phyloP scores from a whole-genome alignment of 768 basidiomycete species.

The Pisolithus microcarpus region DNA sequence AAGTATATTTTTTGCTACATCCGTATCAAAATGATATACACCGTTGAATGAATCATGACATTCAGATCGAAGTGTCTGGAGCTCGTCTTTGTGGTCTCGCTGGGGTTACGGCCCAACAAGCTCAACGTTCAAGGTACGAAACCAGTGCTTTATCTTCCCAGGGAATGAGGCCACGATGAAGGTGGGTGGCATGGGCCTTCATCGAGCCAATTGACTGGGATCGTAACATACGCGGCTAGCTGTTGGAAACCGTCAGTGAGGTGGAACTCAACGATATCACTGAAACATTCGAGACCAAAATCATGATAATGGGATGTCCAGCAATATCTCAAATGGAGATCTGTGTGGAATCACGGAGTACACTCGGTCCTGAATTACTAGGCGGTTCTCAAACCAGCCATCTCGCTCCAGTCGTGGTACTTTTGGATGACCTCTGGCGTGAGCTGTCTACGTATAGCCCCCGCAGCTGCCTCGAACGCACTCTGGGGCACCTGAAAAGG shows the following conservation, averaged over 20 bases:
- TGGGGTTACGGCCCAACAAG: background rate
- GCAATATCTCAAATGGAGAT: no score
- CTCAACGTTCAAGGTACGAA: background rate
- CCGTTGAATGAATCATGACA: no score
- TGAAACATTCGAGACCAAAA: no score
- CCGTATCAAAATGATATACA: no score
- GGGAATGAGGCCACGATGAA: conserved; percentile 27
- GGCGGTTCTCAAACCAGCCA: conserved; percentile 16
- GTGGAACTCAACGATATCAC: background rate
- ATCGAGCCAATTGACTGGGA: conserved; percentile 27
- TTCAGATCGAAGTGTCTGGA: background rate
- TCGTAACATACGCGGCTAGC: background rate
- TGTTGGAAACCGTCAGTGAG: conserved; percentile 2
- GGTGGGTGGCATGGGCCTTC: conserved; percentile 8
- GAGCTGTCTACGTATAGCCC: conserved; percentile 68
- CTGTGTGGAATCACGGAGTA: background rate
- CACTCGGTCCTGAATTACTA: background rate
- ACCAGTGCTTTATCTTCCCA: conserved; percentile 19
- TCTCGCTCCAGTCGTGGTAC: conserved; percentile 64
- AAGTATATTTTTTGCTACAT: no score
- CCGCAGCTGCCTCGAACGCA: conserved; percentile 72
- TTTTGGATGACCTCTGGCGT: conserved; percentile 69
- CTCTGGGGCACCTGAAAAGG: conserved; percentile 57
- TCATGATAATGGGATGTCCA: no score
- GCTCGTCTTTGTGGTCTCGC: background rate